Conservation (phyloP, 805 yeast species). For the Schwanniomyces vanrijiae region DNA sequence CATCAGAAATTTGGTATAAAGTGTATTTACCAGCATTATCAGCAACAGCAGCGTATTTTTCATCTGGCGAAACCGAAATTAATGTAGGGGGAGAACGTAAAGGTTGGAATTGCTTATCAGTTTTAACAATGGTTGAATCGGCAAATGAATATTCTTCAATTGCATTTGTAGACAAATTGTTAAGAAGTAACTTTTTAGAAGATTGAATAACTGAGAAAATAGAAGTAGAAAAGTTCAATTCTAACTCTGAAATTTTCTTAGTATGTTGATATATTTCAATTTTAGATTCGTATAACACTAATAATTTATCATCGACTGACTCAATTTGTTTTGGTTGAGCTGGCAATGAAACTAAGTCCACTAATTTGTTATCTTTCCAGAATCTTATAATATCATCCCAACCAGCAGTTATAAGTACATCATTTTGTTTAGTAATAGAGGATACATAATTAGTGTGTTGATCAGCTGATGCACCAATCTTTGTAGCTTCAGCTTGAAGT, state of each 20-base stretch:
- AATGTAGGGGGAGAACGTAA: constrained; percentile 63
- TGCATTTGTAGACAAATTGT: constrained; percentile 29
- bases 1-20: constrained; percentile 59
- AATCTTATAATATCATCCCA: constrained; percentile 83
- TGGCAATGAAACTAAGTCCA: constrained; percentile 11
- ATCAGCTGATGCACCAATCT: constrained; percentile 29
- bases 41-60: constrained; percentile 73
- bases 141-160: constrained; percentile 25
- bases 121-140: constrained; percentile 23
- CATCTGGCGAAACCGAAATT: constrained; percentile 70
- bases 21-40: constrained; percentile 84
- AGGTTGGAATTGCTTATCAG: constrained; percentile 51
- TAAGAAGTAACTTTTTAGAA: constrained; percentile 21
- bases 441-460: constrained; percentile 69
- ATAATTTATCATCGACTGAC: constrained; percentile 24
- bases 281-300: constrained; percentile 31
- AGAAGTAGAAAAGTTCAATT: constrained; percentile 23
- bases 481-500: constrained; percentile 28
- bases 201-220: constrained; percentile 22
- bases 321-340: constrained; percentile 39
- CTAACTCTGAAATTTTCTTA: constrained; percentile 12
- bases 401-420: constrained; percentile 54
- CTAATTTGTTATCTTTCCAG: constrained; percentile 23
- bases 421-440: constrained; percentile 38
- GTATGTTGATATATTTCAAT: constrained; percentile 20